Base-by-base conservation (phyloP, 2,329 filamentous ascomycete species). In the Fusarium sp. region DNA sequence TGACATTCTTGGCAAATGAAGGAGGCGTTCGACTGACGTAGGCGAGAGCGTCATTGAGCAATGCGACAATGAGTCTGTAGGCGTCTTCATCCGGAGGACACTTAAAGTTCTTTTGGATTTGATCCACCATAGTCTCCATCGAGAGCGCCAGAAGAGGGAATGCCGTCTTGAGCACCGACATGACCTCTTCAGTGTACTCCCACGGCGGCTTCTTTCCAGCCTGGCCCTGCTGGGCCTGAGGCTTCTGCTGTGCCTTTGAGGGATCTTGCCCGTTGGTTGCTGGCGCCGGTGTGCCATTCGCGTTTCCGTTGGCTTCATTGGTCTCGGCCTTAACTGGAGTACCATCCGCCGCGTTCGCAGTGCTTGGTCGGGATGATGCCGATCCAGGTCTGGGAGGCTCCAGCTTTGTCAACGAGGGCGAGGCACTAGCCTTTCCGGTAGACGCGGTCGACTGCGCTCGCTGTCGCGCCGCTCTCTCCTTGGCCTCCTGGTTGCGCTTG, bases 71-170 rank as follows among this genome's bases (percentile, higher is more conserved):
- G 18, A 99, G 88, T 59, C 96, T 90, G 83, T 98, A 98, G 3
- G 96, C 97, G 85, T 99, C 96, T 82, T 99, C 96, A 78, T 99
- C 96, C 0, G 96, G 96, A 16, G 96, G 96, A 79, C 96, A 98
- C 85, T 99, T 99, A 89, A 99, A 99, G 84, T 98, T 93, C 87
- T 98, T 98, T 82, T 96, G 93, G 68, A 99, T 98, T 83, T 98
- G 96, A 80, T 99, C 96, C 34, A 98, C 95, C 95, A 98, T 99
- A 0, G 96, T 98, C 85, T 99, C 96, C 96, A 99, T 98, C 0
- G 96, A 98, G 50, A 98, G 86, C 11, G 97, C 96, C 77, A 99
- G 89, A 20, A 99, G 88, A 27, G 96, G 96, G 87, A 98, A 99
- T 0, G 96, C 95, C 8, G 96, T 98, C 87, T 99, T 98, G 63